These are phyloP conservation scores for Ceratobasidium sp. DNA, from an alignment of 1,284 basidiomycete species.

Conservation along the genomic window DNA sequence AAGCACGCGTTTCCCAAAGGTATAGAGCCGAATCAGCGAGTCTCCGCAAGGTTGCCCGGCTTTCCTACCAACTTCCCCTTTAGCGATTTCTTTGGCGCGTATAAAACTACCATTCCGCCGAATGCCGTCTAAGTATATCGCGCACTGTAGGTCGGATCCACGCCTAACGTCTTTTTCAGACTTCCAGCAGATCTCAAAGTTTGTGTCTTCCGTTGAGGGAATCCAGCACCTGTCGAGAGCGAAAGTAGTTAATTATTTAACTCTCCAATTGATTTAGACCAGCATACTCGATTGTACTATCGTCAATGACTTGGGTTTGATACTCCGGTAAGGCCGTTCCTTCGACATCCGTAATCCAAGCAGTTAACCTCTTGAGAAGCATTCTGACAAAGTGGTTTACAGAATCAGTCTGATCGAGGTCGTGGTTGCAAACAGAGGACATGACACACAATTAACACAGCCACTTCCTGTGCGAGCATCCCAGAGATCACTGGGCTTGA, in stretches of 20 bases:
- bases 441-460: background rate
- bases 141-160: background rate
- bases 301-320: constrained; percentile 3
- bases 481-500: too few relatives aligned
- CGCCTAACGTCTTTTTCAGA: background rate
- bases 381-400: background rate
- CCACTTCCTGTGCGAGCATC: too few relatives aligned
- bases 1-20: background rate
- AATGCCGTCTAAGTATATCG: background rate
- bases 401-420: too few relatives aligned
- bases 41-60: background rate
- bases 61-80: background rate
- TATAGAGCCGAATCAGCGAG: background rate
- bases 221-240: constrained; percentile 1
- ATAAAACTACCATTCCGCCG: too few relatives aligned
- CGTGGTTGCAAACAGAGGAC: background rate
- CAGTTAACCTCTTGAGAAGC: background rate
- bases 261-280: background rate
- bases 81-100: too few relatives aligned
- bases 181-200: background rate
- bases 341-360: background rate
- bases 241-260: background rate
- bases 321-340: constrained; percentile 2
- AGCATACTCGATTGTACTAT: constrained; percentile 25
- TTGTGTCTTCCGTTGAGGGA: background rate